Evolutionary conservation across 345 rosid species (phyloP).

Genomic region (Salix udensis): DNA sequence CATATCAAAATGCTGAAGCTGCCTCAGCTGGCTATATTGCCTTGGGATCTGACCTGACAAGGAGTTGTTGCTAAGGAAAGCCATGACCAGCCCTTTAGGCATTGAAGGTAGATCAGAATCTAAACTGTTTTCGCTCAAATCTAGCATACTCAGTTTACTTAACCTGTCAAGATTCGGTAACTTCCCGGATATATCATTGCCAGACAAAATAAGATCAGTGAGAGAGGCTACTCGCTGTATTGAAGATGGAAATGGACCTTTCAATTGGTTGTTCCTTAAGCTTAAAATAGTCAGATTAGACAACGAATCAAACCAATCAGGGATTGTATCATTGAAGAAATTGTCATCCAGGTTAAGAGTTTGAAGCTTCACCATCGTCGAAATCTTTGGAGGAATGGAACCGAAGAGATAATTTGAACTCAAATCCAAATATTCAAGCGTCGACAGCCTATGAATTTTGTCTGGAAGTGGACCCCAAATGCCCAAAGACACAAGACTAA

Average conservation of each 20-base stretch:
- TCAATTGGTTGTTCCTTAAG: conserved; percentile 45
- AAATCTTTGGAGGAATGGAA: conserved; percentile 59
- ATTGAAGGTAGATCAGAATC: conserved; percentile 33
- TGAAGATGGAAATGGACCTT: conserved; percentile 43
- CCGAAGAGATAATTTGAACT: conserved; percentile 64
- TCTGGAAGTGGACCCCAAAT: conserved; percentile 78
- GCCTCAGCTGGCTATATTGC: conserved; percentile 33
- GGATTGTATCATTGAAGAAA: conserved; percentile 58
- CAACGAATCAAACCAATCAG: conserved; percentile 49
- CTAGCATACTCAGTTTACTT: conserved; percentile 27
- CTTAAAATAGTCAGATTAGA: conserved; percentile 48
- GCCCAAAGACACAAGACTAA: conserved; percentile 57
- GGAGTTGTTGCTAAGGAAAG: conserved; percentile 38
- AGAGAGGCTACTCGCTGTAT: conserved; percentile 20
- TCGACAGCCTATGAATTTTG: conserved; percentile 56
- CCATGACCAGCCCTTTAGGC: conserved; percentile 43
- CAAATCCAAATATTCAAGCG: conserved; percentile 67
- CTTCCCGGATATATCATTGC: conserved; percentile 42
- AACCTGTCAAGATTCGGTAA: conserved; percentile 37
- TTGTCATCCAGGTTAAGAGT: conserved; percentile 48
- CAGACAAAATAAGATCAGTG: conserved; percentile 29
- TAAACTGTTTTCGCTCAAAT: conserved; percentile 43
- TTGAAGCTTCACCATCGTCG: conserved; percentile 60
- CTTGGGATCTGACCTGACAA: conserved; percentile 40
- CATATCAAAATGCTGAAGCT: conserved; percentile 39